Base-by-base conservation (phyloP, 306 rosid genomes). In the Erythrophleum fordii region DNA sequence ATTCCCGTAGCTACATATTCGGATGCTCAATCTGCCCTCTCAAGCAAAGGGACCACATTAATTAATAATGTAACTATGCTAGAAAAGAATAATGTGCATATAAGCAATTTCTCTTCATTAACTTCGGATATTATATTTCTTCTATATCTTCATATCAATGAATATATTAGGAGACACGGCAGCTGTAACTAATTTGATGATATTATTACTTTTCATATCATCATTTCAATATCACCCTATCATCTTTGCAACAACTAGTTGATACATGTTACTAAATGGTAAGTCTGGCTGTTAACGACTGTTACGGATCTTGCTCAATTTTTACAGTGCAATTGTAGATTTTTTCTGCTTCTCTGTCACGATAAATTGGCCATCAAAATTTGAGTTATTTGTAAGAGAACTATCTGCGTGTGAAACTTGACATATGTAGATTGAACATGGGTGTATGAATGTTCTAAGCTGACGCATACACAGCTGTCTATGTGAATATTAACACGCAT, bases 31-130 rank as follows among this genome's bases (percentile, higher is more conserved):
- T 46, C n/a, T 5, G 34, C 22, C 45, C 45, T 9, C 69, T n/a
- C 3, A 51, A 41, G 45, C 45, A 9, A 41, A 41, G 73, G 77
- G 87, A 81, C 88, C 77, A 80, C 66, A 25, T 12, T 60, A 29
- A 11, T 58, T 11, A 26, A 26, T 25, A 26, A 5, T 6, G 18
- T 58, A 58, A 26, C 35, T 26, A 58, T 25, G 35, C 34, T 25
- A 25, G 65, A 58, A 11, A 56, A 22, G 62, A 22, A 56, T 56
- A 3, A 56, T 56, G 62, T 11, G 31, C 62, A 22, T 28, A 56
- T 51, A 51, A 26, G 20, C 16, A 56, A 1, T 23, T 56, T 11
- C 62, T 56, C 29, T 56, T 10, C 17, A 11, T 31, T 23, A 26
- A 58, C 4, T 58, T 58, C 25, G 37, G 4, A 14, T 25, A 58